Conservation (phyloP, 192 early-diverging fungal genomes). For the Jimgerdemannia lactiflua region DNA sequence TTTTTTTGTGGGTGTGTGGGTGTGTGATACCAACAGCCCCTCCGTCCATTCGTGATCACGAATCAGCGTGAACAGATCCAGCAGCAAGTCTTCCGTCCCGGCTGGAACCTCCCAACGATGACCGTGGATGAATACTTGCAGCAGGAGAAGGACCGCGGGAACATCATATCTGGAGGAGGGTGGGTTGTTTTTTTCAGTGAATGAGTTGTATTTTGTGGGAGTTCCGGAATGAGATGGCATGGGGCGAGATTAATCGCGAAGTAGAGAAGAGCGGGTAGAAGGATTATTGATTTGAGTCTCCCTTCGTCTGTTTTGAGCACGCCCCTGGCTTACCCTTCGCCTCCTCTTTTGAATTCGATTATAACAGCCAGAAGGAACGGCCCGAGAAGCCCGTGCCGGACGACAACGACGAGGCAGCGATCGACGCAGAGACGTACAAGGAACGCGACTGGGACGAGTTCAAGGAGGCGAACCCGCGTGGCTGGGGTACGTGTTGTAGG, state of each 20-base stretch:
- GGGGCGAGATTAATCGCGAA: no score
- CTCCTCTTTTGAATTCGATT: no score
- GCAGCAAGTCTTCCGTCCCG: conserved; percentile 77
- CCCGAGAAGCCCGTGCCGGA: conserved; percentile 74
- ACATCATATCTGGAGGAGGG: conserved; percentile 87
- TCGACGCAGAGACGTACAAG: conserved; percentile 86
- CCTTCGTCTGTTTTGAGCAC: no score
- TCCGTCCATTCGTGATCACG: conserved; percentile 89
- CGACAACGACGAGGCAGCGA: conserved; percentile 75
- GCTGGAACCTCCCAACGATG: conserved; percentile 93
- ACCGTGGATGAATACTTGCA: conserved; percentile 92
- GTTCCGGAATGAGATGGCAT: background rate
- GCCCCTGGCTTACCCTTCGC: no score
- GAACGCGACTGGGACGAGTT: conserved; percentile 90
- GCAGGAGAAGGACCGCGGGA: conserved; percentile 82
- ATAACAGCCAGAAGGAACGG: conserved; percentile 40
- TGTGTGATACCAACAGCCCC: conserved; percentile 33
- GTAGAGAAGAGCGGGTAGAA: background rate
- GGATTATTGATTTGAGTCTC: background rate
- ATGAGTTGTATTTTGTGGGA: conserved; percentile 4
- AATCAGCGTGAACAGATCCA: conserved; percentile 68
- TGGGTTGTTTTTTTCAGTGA: conserved; percentile 20
- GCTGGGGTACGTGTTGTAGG: conserved; percentile 53
- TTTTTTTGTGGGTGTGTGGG: conserved; percentile 6
- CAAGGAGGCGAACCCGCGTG: conserved; percentile 74